These are phyloP conservation scores for Aurinia saxatilis DNA, from an alignment of 345 rosid species.

Conservation along the genomic window DNA sequence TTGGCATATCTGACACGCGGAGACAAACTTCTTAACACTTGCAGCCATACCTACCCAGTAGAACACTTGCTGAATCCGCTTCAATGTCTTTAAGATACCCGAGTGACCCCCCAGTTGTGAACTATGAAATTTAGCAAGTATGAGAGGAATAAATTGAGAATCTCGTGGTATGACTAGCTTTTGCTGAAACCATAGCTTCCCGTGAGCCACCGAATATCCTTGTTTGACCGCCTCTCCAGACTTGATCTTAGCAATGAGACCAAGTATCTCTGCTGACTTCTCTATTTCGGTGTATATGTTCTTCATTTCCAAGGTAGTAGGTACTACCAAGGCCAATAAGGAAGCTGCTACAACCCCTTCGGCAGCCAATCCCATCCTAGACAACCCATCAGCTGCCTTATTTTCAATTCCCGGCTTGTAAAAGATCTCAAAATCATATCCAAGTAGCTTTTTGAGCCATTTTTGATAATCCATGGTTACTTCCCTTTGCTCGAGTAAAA, in stretches of 20 bases:
- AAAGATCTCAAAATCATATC: not conserved
- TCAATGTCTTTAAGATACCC: too few relatives aligned
- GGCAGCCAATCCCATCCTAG: too few relatives aligned
- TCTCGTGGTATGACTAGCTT: not conserved
- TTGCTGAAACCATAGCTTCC: not conserved
- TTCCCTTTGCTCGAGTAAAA: not conserved
- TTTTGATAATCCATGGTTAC: not conserved
- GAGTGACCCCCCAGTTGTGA: too few relatives aligned
- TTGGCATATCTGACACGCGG: too few relatives aligned
- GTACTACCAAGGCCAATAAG: not conserved
- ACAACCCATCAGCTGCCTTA: not conserved
- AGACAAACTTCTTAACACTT: too few relatives aligned
- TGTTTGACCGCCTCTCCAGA: too few relatives aligned
- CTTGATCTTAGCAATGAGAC: too few relatives aligned
- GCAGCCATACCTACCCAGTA: too few relatives aligned
- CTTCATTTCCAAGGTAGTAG: not conserved
- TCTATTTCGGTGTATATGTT: not conserved
- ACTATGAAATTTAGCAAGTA: too few relatives aligned
- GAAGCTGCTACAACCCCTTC: too few relatives aligned
- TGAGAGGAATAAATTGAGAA: not conserved
- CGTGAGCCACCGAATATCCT: not conserved
- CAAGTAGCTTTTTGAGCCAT: not conserved
- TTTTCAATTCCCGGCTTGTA: not conserved
- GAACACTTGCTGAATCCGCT: too few relatives aligned
- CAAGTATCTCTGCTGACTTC: too few relatives aligned